Conservation (phyloP, 495 filamentous ascomycete genomes). For the Penicillium longicatenatum region DNA sequence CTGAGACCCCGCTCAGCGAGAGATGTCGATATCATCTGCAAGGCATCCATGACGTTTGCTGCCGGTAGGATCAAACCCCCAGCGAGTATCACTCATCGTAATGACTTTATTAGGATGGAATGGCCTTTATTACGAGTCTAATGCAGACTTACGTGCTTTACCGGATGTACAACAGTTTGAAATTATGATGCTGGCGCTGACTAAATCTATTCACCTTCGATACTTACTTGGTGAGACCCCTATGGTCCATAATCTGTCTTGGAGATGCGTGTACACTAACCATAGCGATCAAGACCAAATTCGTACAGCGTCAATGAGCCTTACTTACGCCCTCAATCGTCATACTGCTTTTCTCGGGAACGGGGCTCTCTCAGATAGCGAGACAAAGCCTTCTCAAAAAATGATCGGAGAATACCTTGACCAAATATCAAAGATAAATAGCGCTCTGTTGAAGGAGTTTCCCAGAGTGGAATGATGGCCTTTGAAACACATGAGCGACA, state of each 20-base stretch:
- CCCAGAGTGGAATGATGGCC: background rate
- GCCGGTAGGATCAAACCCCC: background rate
- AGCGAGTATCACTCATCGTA: no score
- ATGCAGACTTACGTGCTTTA: background rate
- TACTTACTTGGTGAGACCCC: background rate
- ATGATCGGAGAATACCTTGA: no score
- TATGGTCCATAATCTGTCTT: background rate
- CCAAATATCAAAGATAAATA: no score
- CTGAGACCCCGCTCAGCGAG: background rate
- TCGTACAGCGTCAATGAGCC: background rate
- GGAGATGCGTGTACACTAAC: background rate
- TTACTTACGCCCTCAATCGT: background rate
- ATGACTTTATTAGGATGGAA: background rate
- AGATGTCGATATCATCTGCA: background rate
- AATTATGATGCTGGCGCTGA: background rate
- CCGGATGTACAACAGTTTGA: background rate
- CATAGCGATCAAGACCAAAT: background rate
- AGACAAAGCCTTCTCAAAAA: no score
- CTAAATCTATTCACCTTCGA: background rate
- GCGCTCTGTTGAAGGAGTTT: no score
- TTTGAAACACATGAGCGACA: no score
- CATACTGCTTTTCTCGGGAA: no score
- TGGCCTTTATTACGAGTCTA: no score
- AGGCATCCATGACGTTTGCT: background rate
- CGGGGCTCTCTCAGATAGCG: no score